Base-by-base conservation (phyloP, 306 rosid genomes). In the Vigna mungo region DNA sequence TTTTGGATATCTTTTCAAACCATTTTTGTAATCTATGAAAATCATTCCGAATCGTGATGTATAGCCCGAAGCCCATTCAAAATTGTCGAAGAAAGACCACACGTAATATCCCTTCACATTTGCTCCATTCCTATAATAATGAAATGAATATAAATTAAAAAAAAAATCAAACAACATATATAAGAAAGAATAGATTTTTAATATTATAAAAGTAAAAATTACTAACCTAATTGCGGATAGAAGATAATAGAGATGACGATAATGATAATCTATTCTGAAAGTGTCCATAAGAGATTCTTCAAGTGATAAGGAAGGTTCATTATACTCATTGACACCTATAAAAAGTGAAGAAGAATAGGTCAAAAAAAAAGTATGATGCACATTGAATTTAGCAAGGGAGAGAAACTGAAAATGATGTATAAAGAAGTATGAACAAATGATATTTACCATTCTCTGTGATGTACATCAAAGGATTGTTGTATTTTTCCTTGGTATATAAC, bases 71-170 rank as follows among this genome's bases (percentile, higher is more conserved):
- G 8, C 2, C 94, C 94, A 90, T 78, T 90, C 92, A 39, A 84
- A 87, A 48, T 84, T 84, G n/a, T 90, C 92, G 20, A 86, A 46
- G 34, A 90, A 55, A 2, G 90, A 86, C 94, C 94, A 90, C 54
- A 85, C 89, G 58, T 82, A 88, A 20, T 86, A 88, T 0, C 92
- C 92, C 4, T 83, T 84, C 21, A 90, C 90, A 2, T 83, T 88
- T 5, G 55, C 88, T 0, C 94, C 90, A 52, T 56, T 47, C 80
- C 90, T 86, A 7, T 2, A 16, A 64, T 4, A 39, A 5, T 14
- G 16, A 32, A 60, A 32, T 25, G 16, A 32, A 60, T 6, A 30
- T 61, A 34, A 32, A 16, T 62, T 62, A 34, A 34, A 68, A 46
- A 21, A 25, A 25, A 69, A 1, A 0, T 46, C 25, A 4, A 3